Percentiles rank a stretch among this genome's conserved stretches.
Evolutionary conservation across 176 grass and related monocot species (phyloP).

Genomic region (Ampelocalamus luodianensis): DNA sequence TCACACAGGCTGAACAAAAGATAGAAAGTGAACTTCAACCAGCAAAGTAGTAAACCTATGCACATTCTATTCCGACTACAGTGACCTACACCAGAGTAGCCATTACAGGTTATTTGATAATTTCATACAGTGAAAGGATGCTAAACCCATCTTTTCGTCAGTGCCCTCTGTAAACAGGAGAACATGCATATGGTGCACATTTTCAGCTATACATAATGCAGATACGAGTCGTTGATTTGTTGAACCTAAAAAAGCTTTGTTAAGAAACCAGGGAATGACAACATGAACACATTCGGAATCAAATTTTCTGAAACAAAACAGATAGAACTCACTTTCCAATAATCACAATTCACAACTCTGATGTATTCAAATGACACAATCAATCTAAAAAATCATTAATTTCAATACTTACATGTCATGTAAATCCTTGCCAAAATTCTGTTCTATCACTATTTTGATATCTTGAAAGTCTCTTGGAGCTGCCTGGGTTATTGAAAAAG

Average conservation of each 20-base stretch:
- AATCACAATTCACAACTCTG: conserved; percentile 8
- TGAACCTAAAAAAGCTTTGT: background rate
- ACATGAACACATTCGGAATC: background rate
- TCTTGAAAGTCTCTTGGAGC: conserved; percentile 73
- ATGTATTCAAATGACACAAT: background rate
- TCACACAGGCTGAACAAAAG: conserved; percentile 19
- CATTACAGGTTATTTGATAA: background rate
- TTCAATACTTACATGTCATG: conserved; percentile 69
- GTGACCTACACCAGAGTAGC: conserved; percentile 6
- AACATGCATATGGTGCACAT: background rate
- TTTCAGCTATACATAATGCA: conserved; percentile 22
- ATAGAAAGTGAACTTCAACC: background rate
- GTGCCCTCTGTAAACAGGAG: background rate
- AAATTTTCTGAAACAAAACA: conserved; percentile 8
- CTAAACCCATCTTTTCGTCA: conserved; percentile 11
- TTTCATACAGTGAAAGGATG: conserved; percentile 8
- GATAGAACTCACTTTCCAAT: background rate
- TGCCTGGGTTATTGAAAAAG: conserved; percentile 59
- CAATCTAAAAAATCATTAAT: background rate
- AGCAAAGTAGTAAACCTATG: background rate
- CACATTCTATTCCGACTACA: conserved; percentile 15
- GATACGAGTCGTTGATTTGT: background rate
- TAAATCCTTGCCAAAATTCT: conserved; percentile 72
- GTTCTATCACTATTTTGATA: conserved; percentile 75
- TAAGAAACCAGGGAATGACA: background rate